Evolutionary conservation across 176 grass and related monocot species (phyloP), one percentile per base, ranked within the genome.

Genomic region (Puccinellia tenuiflora): DNA sequence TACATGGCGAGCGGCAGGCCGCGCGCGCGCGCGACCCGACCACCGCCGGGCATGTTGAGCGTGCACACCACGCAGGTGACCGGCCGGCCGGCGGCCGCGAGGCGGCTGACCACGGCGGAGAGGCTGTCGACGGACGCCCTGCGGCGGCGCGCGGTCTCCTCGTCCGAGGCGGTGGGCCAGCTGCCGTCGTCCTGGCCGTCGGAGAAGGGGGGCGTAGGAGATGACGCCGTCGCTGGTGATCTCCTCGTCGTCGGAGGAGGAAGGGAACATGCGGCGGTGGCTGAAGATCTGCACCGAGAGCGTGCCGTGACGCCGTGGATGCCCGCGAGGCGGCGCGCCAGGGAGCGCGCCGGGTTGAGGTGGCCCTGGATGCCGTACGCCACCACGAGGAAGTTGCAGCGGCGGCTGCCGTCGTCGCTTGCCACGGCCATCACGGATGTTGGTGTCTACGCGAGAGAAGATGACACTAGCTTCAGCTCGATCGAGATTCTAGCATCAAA

Each of bases 261-360:
- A 55, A 2, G 82, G 82, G 72, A 88, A 91, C 78, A 91, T 81
- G 82, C 71, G 71, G 5, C 55, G 56, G 73, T 93, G 75, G 17
- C 25, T 14, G 2, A 45, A 39, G 0, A 70, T 10, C 0, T 82
- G 42, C 9, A 84, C 48, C 8, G 73, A 85, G 65, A 93, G 68
- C 20, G 85, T 93, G 54, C 81, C 10, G 51, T 16, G 39, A 25
- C 67, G 83, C 20, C 57, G 78, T 57, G 6, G 61, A 73, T 15
- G 56, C 28, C 24, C 4, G 83, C 79, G 35, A 88, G 77, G 9
- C 82, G 72, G 40, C 70, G 33, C 7, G 73, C 82, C 22, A 91
- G 82, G 26, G 74, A 55, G 37, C 20, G 43, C 3, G 73, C 37
- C 2, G 86, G 86, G 73, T 85, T 86, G 39, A 91, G 67, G 48